Base-by-base conservation (phyloP, 176 grass and related monocot species). In the Aegilops speltoides region DNA sequence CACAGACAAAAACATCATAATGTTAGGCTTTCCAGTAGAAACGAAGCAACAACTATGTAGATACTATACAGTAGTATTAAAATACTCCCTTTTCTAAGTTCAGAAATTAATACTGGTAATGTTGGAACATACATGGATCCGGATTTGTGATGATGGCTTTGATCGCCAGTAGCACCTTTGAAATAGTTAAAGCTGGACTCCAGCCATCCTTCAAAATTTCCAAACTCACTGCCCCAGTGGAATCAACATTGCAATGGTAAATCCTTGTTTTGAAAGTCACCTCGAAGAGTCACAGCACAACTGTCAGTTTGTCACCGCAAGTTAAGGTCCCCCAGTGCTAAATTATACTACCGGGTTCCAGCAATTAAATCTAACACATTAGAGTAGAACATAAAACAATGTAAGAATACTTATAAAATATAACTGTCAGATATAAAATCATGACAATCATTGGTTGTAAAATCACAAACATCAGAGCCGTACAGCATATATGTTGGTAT, bases 201-300 rank as follows among this genome's bases (percentile, higher is more conserved):
- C 92, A 99, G 4, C 87, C 87, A 80, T 94, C 84, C 65, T 76
- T 95, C 85, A 98, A 68, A 84, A 99, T 96, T 48, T 89, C 84
- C 83, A 96, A 81, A 87, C 79, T 87, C 61, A 98, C 81, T 38
- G 86, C 82, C 57, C 96, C 93, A 22, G 81, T 6, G 16, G 93
- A 82, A 60, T 92, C 81, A 68, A 95, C 84, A 36, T 94, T 98
- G 84, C 93, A 92, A 68, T 98, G 96, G 73, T 92, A 98, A 70
- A 98, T 98, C 70, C 93, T 89, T 76, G 96, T 98, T 86, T 94
- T 94, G 71, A 98, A 98, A 60, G 75, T 95, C 26, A 98, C 96
- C 95, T 93, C 72, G 3, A 54, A 87, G 28, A 83, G 76, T 50
- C 41, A 25, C 63, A 87, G 32, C 36, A 87, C 9, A 80, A 22